These are phyloP conservation scores for Macaranga tanarius DNA, from an alignment of 441 rosid species.

Conservation along the genomic window DNA sequence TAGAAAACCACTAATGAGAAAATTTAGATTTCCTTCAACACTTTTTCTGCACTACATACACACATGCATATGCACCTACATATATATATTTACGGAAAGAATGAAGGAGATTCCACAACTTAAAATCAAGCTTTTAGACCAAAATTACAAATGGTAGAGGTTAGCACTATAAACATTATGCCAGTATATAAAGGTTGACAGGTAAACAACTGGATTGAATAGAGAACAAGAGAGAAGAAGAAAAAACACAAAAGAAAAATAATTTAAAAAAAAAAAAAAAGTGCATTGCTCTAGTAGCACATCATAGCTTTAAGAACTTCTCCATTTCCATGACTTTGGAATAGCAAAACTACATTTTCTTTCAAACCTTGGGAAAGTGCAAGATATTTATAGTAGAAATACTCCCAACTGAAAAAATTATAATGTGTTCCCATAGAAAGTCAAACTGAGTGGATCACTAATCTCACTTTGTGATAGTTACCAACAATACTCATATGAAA, in stretches of 20 bases:
- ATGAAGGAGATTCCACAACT: not conserved
- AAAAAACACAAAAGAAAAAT: too few species aligned
- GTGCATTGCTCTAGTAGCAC: not conserved
- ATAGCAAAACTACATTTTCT: not conserved
- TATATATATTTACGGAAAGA: not conserved
- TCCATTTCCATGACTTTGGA: not conserved
- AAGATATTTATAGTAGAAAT: not conserved
- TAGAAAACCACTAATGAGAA: not conserved
- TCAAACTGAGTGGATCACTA: not conserved
- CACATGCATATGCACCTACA: not conserved
- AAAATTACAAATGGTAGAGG: not conserved
- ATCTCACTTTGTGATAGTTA: not conserved
- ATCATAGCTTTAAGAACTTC: not conserved
- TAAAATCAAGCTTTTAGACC: not conserved
- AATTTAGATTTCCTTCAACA: not conserved
- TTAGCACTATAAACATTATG: not conserved
- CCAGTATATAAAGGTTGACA: not conserved
- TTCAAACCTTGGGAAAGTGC: not conserved
- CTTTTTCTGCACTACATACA: not conserved
- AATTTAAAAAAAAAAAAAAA: not conserved
- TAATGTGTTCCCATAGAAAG: not conserved
- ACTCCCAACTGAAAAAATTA: not conserved
- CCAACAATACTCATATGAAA: not conserved
- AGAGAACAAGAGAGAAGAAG: not conserved
- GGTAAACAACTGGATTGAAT: conserved; percentile 1